Evolutionary conservation across 305 asterid genomes (phyloP).

Genomic region (Fraxinus ornus): DNA sequence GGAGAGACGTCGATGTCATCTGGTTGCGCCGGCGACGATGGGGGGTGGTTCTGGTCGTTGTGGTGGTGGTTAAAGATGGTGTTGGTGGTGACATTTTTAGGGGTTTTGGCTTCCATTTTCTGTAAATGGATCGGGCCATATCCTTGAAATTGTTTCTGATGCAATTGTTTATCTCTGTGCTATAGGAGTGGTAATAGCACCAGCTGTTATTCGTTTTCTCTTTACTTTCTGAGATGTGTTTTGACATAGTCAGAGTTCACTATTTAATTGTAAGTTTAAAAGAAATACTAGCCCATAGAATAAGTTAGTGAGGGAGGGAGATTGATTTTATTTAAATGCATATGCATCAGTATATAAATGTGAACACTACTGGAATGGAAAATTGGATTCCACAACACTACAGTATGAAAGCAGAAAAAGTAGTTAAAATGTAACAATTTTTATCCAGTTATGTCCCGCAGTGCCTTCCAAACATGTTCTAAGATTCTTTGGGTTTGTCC

Average conservation of each 20-base stretch:
- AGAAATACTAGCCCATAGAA: not conserved
- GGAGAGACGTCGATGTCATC: conserved; percentile 37
- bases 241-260: not conserved
- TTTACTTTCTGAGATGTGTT: not conserved
- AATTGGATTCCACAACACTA: not conserved
- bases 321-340: not conserved
- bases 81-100: conserved; percentile 47
- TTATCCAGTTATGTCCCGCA: not conserved
- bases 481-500: not conserved
- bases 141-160: not conserved
- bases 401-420: not conserved
- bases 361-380: not conserved
- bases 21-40: conserved; percentile 23
- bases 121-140: conserved; percentile 63
- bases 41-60: conserved; percentile 49
- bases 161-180: not conserved
- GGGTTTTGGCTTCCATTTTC: conserved; percentile 57
- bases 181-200: not conserved
- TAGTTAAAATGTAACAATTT: not conserved
- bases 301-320: not conserved
- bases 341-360: not conserved
- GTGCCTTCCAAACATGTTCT: not conserved
- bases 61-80: conserved; percentile 82
- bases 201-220: not conserved
- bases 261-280: not conserved